Evolutionary conservation across 2,329 filamentous ascomycete genomes (phyloP), one percentile per base, ranked within the genome.

Genomic region (Paracamarosporium sp.): DNA sequence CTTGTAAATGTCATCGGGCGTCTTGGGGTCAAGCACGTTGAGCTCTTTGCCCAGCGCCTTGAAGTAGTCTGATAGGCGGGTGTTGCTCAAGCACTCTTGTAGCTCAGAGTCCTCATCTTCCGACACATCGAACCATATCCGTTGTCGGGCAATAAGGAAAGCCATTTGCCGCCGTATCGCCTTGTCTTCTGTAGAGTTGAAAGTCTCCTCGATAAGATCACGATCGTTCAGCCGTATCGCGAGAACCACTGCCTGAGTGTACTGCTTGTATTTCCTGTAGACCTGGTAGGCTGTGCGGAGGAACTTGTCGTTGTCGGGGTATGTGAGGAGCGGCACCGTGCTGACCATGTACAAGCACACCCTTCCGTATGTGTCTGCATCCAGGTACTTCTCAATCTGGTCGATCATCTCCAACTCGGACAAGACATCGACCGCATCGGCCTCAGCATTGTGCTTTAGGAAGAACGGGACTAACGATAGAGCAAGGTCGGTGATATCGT

Each of bases 1-100:
- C 83, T 99, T 99, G 86, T 99, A 99, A 70, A 99, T 99, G 71
- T 99, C 96, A 75, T 99, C 95, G 0, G 94, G 96, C 41, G 92
- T 91, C 82, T 97, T 98, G 33, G 95, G 95, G 62, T 99, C 95
- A 40, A 98, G 83, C 51, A 99, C 94, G 78, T 99, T 98, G 53
- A 99, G 85, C 76, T 99, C 95, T 79, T 97, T 97, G 56, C 89
- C 96, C 30, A 99, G 83, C 5, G 90, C 87, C 79, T 96, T 96
- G 85, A 97, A 99, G 78, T 98, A 90, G 62, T 96, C 92, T 1
- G 93, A 89, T 56, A 99, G 81, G 71, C 90, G 92, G 17, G 90
- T 88, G 78, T 98, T 99, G 76, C 91, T 91, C 55, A 97, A 79
- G 67, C 92, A 95, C 61, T 97, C 93, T 36, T 86, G 83, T 52